Conservation (phyloP, 1,284 basidiomycete genomes). For the Coniferiporia sulphurascens region DNA sequence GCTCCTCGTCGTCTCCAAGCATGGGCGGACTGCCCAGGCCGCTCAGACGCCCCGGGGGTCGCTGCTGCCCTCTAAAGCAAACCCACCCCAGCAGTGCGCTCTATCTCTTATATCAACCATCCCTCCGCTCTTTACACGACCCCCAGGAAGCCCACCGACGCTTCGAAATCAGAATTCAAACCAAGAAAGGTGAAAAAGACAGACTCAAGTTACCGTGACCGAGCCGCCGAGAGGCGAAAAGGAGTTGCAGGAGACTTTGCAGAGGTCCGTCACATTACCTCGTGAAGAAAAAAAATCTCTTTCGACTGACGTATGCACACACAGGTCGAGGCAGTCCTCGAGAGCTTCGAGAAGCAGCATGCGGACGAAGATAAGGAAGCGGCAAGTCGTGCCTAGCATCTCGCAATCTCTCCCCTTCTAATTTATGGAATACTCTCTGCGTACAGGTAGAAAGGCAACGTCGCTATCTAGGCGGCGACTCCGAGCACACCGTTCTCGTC, state of each 20-base stretch:
- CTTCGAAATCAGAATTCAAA: conserved; percentile 60
- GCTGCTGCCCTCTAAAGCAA: conserved; percentile 10
- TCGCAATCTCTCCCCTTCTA: not conserved
- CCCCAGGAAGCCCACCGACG: conserved; percentile 30
- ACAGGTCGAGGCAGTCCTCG: conserved; percentile 73
- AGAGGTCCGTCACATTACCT: conserved; percentile 38
- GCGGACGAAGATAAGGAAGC: conserved; percentile 46
- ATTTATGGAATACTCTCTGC: not conserved
- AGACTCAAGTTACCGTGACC: conserved; percentile 58
- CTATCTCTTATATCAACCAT: not conserved
- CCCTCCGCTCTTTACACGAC: not conserved
- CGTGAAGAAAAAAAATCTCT: not conserved
- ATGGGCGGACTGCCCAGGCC: conserved; percentile 17
- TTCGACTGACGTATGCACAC: not conserved
- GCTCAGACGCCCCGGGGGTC: conserved; percentile 6
- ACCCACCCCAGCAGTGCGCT: conserved; percentile 5
- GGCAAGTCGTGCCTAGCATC: conserved; percentile 35
- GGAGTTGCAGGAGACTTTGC: conserved; percentile 66
- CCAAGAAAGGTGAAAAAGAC: conserved; percentile 62
- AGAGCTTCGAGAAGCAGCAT: conserved; percentile 71
- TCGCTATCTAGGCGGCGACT: conserved; percentile 83
- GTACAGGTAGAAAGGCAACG: conserved; percentile 72
- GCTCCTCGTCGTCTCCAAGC: conserved; percentile 28
- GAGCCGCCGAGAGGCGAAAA: conserved; percentile 61
- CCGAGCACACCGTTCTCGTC: conserved; percentile 79